Evolutionary conservation across 176 grass and related monocot genomes (phyloP), one percentile per base, ranked within the genome.

Genomic region (Themeda triandra): DNA sequence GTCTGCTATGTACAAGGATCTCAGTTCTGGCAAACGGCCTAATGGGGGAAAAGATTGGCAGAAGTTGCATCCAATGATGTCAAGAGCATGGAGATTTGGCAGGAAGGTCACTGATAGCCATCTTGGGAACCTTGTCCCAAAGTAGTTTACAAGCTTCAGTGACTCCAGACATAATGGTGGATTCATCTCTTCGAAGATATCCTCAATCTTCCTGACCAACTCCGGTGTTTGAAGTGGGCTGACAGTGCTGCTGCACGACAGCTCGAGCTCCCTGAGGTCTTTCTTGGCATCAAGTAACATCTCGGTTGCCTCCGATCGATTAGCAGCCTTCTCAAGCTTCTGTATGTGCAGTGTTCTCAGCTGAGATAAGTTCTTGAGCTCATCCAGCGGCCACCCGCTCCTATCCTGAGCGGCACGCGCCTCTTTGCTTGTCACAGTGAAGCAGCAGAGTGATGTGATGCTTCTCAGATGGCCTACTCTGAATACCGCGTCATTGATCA

Each of bases 81-180:
- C 73, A 3, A 97, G 71, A 25, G n/a, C 76, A 11, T 37, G 58
- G 51, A 97, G 89, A 92, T 90, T 93, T 17, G 87, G 85, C 37
- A 90, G 87, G 18, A 13, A 90, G 48, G 49, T 77, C 42, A 21
- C 29, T 29, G 88, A 97, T 21, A 97, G 56, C 94, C 94, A 94
- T 80, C 42, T 85, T 10, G 92, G 94, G 60, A 90, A 88, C 62
- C 85, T 81, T 80, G 80, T 63, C 25, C 92, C 94, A 73, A 86
- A 88, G 71, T 87, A 94, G 27, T 88, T 88, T 46, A 9, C 42
- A 82, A 94, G 92, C 84, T 89, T 92, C 39, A 97, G 87, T 9
- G 80, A 91, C 69, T 94, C 85, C 17, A 97, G 72, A 64, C 80
- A 85, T 71, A 75, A 69, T 80, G 89, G 87, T 21, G 92, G 94